Evolutionary conservation across 805 yeast species (phyloP).

Genomic region (Ogataea sp.): DNA sequence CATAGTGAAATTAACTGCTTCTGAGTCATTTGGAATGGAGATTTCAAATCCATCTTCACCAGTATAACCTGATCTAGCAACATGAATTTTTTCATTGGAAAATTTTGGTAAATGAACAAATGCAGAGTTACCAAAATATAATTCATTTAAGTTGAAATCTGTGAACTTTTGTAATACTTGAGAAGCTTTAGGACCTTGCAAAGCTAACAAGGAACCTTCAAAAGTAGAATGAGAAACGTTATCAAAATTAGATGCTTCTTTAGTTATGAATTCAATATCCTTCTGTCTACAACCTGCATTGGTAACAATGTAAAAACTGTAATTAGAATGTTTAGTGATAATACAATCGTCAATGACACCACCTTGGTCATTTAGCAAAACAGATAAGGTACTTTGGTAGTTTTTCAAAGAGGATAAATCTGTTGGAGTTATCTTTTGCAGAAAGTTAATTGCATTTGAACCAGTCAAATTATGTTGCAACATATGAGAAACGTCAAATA

Average conservation of each 20-base stretch:
- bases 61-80: constrained; percentile 95
- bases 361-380: constrained; percentile 56
- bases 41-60: constrained; percentile 98
- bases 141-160: constrained; percentile 42
- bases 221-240: constrained; percentile 33
- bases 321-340: constrained; percentile 76
- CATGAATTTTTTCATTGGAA: constrained; percentile 44
- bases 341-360: constrained; percentile 95
- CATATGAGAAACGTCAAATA: constrained; percentile 97
- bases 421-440: constrained; percentile 83
- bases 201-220: constrained; percentile 73
- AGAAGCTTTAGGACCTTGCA: constrained; percentile 90
- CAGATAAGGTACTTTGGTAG: constrained; percentile 67
- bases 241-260: constrained; percentile 34
- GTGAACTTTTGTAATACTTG: constrained; percentile 57
- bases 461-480: constrained; percentile 81
- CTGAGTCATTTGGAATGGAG: constrained; percentile 52
- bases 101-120: constrained; percentile 36
- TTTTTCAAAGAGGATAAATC: constrained; percentile 54
- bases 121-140: constrained; percentile 69
- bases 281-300: constrained; percentile 92
- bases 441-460: constrained; percentile 51
- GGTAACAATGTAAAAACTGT: constrained; percentile 75
- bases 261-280: constrained; percentile 57
- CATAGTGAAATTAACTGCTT: constrained; percentile 54